Conservation (phyloP, 306 rosid genomes). For the Macrotyloma uniflorum region DNA sequence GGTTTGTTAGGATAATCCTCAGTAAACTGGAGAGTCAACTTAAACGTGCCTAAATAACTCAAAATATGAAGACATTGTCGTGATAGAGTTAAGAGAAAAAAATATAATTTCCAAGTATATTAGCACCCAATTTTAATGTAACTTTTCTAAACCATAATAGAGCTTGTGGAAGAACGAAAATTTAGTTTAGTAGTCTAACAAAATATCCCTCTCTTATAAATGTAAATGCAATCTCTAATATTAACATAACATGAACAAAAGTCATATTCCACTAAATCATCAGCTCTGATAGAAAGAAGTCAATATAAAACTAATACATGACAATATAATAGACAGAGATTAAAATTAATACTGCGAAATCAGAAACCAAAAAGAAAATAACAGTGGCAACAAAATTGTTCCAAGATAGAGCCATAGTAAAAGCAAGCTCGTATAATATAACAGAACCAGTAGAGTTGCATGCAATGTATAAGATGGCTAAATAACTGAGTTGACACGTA, state of each 20-base stretch:
- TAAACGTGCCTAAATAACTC: slow-evolving; percentile 78
- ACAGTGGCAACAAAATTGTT: no score
- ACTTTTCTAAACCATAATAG: not conserved
- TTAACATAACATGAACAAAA: not conserved
- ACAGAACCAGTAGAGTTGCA: not conserved
- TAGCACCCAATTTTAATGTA: not conserved
- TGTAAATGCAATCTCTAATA: not conserved
- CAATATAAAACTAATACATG: not conserved
- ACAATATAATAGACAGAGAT: not conserved
- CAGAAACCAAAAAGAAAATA: not conserved
- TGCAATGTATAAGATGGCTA: not conserved
- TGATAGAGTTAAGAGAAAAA: slow-evolving; percentile 17
- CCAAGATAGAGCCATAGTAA: no score
- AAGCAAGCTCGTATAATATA: not conserved
- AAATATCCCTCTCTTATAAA: not conserved
- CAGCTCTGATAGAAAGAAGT: not conserved
- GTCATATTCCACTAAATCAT: not conserved
- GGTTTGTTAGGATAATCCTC: slow-evolving; percentile 97
- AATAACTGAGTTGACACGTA: slow-evolving; percentile 14
- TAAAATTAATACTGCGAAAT: not conserved
- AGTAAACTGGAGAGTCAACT: slow-evolving; percentile 81
- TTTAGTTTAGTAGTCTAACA: not conserved
- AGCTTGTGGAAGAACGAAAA: not conserved
- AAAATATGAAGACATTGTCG: slow-evolving; percentile 29
- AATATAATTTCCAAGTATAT: slow-evolving; percentile 21